Evolutionary conservation across 2,329 filamentous ascomycete species (phyloP).

Genomic region (Fusarium subtropicale): DNA sequence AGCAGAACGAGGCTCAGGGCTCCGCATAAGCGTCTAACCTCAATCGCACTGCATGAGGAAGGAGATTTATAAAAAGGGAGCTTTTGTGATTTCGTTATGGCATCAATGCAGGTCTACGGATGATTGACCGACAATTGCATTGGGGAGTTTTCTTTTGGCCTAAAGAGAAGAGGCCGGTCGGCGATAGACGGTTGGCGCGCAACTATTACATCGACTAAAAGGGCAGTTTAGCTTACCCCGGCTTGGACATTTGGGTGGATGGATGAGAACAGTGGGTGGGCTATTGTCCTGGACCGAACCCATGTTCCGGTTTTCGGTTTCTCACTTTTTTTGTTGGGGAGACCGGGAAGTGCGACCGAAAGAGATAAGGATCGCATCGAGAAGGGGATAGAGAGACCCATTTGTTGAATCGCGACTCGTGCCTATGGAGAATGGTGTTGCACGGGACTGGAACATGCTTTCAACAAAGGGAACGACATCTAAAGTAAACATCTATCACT

Average conservation of each 20-base stretch:
- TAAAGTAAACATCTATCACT: constrained; percentile 45
- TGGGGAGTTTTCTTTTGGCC: constrained; percentile 42
- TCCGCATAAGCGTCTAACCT: constrained; percentile 46
- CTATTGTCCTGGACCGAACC: constrained; percentile 20
- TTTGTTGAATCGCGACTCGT: constrained; percentile 36
- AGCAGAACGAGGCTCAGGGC: constrained; percentile 54
- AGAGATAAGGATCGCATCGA: constrained; percentile 40
- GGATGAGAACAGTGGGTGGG: constrained; percentile 34
- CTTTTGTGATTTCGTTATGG: constrained; percentile 28
- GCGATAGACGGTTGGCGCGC: constrained; percentile 43
- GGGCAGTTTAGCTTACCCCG: constrained; percentile 17
- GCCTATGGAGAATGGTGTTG: constrained; percentile 41
- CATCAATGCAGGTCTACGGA: constrained; percentile 34
- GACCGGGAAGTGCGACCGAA: constrained; percentile 35
- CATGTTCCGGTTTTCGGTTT: constrained; percentile 30
- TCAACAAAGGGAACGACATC: constrained; percentile 31
- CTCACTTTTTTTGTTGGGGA: constrained; percentile 40
- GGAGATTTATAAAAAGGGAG: constrained; percentile 7
- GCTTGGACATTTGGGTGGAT: constrained; percentile 36
- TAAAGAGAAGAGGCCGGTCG: constrained; percentile 22
- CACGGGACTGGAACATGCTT: constrained; percentile 34
- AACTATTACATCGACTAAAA: constrained; percentile 10
- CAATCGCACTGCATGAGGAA: constrained; percentile 28
- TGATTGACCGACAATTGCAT: constrained; percentile 34
- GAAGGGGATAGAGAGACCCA: constrained; percentile 18